Conservation (phyloP, 225 moss, liverwort and hornwort species). For the Pseudoscleropodium purum region DNA sequence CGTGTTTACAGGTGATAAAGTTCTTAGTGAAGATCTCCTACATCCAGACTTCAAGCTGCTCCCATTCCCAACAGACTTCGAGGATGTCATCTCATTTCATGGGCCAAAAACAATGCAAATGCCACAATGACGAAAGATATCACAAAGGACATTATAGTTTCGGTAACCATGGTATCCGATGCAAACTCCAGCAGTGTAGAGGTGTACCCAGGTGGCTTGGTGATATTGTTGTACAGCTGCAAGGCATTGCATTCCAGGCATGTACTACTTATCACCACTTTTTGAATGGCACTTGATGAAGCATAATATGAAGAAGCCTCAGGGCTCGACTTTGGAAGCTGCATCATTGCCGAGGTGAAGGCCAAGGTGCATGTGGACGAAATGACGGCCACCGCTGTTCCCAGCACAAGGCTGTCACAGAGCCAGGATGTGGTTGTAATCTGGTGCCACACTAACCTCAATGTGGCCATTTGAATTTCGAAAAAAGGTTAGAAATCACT, state of each 20-base stretch:
- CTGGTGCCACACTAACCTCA: slow-evolving; percentile 48
- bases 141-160: slow-evolving; percentile 67
- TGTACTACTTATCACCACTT: slow-evolving; percentile 29
- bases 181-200: slow-evolving; percentile 42
- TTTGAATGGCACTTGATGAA: slow-evolving; percentile 23
- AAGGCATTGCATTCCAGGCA: slow-evolving; percentile 66
- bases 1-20: background rate
- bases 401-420: slow-evolving; percentile 48
- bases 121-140: slow-evolving; percentile 72
- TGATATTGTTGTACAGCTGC: slow-evolving; percentile 31
- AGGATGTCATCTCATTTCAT: slow-evolving; percentile 37
- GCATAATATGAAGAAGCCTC: background rate
- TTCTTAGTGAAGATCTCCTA: background rate
- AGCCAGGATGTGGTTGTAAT: slow-evolving; percentile 49
- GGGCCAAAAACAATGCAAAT: slow-evolving; percentile 61
- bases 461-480: slow-evolving; percentile 19
- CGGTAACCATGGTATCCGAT: slow-evolving; percentile 39
- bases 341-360: slow-evolving; percentile 65
- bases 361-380: slow-evolving; percentile 68
- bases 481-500: background rate
- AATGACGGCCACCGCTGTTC: slow-evolving; percentile 48
- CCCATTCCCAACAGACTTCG: background rate
- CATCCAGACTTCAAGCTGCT: background rate
- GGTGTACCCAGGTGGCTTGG: slow-evolving; percentile 29
- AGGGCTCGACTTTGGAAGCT: slow-evolving; percentile 21